phyloP scores from a whole-genome alignment of 257 asterid species.

The Nicotiana benthamiana region DNA sequence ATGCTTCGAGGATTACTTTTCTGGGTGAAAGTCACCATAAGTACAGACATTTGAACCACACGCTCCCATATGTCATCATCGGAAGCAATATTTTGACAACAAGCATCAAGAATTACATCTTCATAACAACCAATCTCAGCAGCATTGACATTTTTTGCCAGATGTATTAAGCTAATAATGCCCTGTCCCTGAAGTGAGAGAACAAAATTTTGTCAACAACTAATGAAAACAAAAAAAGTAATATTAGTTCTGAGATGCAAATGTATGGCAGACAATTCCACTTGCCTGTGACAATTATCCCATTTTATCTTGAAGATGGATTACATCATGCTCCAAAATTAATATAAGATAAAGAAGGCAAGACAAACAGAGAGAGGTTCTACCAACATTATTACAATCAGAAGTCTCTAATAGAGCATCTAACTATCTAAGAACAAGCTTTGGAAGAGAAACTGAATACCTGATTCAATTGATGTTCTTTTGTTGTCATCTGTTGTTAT shows the following conservation, averaged over 20 bases:
- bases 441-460: not conserved
- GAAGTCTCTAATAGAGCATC: not conserved
- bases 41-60: constrained; percentile 84
- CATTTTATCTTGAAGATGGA: not conserved
- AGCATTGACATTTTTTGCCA: constrained; percentile 53
- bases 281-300: not conserved
- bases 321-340: not conserved
- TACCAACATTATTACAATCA: not conserved
- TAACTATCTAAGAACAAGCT: not conserved
- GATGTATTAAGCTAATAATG: constrained; percentile 74
- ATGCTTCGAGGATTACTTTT: constrained; percentile 73
- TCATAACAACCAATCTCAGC: constrained; percentile 71
- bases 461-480: not conserved
- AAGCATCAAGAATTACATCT: constrained; percentile 86
- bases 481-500: not conserved
- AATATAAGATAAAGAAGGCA: not conserved
- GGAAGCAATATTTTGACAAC: constrained; percentile 78
- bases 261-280: not conserved
- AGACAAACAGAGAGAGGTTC: not conserved
- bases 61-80: constrained; percentile 75
- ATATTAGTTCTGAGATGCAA: not conserved
- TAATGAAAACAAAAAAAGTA: not conserved
- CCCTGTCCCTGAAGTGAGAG: constrained; percentile 65
- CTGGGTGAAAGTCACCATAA: constrained; percentile 59
- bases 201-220: not conserved